These are phyloP conservation scores for Seiridium unicorne DNA, from an alignment of 2,329 filamentous ascomycete species.

Conservation along the genomic window DNA sequence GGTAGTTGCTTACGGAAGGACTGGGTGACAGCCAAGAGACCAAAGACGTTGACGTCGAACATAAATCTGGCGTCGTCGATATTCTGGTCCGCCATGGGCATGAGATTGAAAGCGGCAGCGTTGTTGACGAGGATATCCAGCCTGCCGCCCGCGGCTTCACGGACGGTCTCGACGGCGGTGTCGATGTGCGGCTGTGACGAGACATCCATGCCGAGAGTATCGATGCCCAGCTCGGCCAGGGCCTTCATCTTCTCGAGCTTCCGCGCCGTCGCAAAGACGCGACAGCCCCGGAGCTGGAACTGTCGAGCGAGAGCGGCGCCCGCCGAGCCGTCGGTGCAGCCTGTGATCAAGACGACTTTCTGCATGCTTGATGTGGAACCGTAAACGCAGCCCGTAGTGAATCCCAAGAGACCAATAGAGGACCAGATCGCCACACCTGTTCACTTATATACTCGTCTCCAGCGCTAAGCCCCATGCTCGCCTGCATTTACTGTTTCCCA, in stretches of 20 bases:
- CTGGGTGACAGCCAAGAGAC: conserved; percentile 28
- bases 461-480: too few relatives aligned
- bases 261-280: conserved; percentile 30
- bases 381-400: too few relatives aligned
- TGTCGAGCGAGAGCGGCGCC: conserved; percentile 29
- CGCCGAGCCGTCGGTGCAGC: conserved; percentile 29
- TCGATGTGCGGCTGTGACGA: conserved; percentile 23
- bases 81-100: conserved; percentile 20
- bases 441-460: too few relatives aligned
- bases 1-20: conserved; percentile 14
- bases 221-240: conserved; percentile 21
- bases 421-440: too few relatives aligned
- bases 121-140: conserved; percentile 27
- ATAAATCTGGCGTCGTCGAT: conserved; percentile 16
- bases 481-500: too few relatives aligned
- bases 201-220: conserved; percentile 27
- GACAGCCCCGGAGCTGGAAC: conserved; percentile 25
- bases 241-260: conserved; percentile 19
- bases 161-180: conserved; percentile 14
- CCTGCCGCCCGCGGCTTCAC: conserved; percentile 8
- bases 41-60: conserved; percentile 26
- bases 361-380: neutral
- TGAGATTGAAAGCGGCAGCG: conserved; percentile 19
- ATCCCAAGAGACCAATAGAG: too few relatives aligned
- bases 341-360: conserved; percentile 25